Evolutionary conservation across 2,329 filamentous ascomycete species (phyloP), one percentile per base, ranked within the genome.

Genomic region (Fusarium sp.): DNA sequence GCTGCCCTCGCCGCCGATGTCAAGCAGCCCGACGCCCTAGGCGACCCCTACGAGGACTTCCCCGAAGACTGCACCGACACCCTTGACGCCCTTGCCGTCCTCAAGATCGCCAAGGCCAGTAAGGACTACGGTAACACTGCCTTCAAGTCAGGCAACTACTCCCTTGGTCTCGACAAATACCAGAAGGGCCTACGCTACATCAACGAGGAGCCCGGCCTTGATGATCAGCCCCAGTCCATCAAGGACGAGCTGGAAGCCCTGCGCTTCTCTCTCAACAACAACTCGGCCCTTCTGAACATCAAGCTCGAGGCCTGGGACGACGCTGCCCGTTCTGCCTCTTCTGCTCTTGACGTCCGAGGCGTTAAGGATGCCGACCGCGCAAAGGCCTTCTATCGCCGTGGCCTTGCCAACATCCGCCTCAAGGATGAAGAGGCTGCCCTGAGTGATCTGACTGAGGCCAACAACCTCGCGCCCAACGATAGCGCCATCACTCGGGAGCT

Each of bases 31-130:
- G 95, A 98, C 77, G 83, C 87, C 52, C 93, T 92, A 15, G 96
- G 96, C 67, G 96, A 99, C 81, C 87, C 89, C 8, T 97, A 96
- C 81, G 95, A 98, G 82, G 96, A 98, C 78, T 98, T 92, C 81
- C 96, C 96, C 33, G 94, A 97, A 77, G 96, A 99, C 81, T 88
- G 90, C 73, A 79, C 77, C 20, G 77, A 85, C 46, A 81, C 88
- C 54, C 85, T 94, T 66, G 86, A 88, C 48, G 91, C 91, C 15
- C 77, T 84, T 18, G 86, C 91, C 64, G 87, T 94, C 65, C 85
- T 93, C 77, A 88, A 91, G 80, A 94, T 98, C 63, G 94, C 92
- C 4, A 83, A 86, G 7, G 92, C 92, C 69, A 88, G 97, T 79
- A 99, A 99, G 83, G 92, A 91, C 35, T 96, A 91, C 76, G 96